These are phyloP conservation scores for Trichoderma guizhouense DNA, from an alignment of 2,329 filamentous ascomycete species.

Conservation along the genomic window DNA sequence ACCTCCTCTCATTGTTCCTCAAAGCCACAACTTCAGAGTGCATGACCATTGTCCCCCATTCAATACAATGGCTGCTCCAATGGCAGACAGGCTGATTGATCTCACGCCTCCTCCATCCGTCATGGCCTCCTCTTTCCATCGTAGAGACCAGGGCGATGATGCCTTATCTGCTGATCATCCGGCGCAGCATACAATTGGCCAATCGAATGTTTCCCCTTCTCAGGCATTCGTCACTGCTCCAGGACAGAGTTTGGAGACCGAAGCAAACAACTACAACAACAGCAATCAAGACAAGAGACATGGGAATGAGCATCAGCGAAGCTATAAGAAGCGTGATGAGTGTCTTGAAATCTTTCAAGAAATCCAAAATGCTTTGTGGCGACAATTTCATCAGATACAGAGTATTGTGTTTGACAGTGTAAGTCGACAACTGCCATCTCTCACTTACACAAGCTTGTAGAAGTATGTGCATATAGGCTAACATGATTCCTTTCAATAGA, in stretches of 20 bases:
- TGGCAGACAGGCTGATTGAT: not conserved
- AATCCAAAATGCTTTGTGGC: not conserved
- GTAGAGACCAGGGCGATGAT: not conserved
- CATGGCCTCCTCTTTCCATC: not conserved
- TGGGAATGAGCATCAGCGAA: too few relatives aligned
- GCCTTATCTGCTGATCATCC: not conserved
- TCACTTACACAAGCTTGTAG: not conserved
- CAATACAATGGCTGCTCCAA: not conserved
- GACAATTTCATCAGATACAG: not conserved
- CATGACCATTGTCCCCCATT: too few relatives aligned
- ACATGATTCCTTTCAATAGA: not conserved
- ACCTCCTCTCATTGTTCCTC: not conserved
- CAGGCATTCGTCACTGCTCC: not conserved
- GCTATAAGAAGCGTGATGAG: not conserved
- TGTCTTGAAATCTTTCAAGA: not conserved
- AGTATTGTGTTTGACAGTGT: not conserved
- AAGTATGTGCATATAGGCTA: not conserved
- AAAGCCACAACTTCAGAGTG: not conserved
- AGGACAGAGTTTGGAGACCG: accelerated
- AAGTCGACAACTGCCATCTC: not conserved
- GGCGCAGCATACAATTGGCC: not conserved
- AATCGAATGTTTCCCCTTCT: not conserved
- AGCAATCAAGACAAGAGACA: not conserved
- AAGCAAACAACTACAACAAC: not conserved
- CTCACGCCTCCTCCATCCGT: not conserved